Conservation (phyloP, 2,329 filamentous ascomycete genomes). For the Immersiporthe knoxdaviesiana region DNA sequence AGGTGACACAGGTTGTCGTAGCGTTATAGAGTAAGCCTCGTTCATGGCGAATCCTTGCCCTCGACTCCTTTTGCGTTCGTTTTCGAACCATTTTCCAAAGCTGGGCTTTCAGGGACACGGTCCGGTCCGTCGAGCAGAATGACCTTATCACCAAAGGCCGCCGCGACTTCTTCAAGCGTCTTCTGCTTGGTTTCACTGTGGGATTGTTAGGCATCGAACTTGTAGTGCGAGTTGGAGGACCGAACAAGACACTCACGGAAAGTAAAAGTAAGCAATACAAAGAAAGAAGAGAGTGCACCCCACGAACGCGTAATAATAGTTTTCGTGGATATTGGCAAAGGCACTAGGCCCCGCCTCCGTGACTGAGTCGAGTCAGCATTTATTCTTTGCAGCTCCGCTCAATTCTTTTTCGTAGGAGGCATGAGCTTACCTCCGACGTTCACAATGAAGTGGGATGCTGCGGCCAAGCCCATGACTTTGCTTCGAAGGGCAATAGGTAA, state of each 20-base stretch:
- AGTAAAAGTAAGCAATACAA: conserved; percentile 56
- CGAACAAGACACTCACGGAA: conserved; percentile 41
- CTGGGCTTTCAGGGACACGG: neutral
- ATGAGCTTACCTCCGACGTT: conserved; percentile 46
- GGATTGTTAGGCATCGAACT: neutral
- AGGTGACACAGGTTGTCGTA: neutral
- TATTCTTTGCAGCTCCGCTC: neutral
- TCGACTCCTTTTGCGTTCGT: conserved; percentile 8
- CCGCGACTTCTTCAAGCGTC: conserved; percentile 52
- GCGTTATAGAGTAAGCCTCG: neutral
- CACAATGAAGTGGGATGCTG: conserved; percentile 57
- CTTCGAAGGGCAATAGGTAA: conserved; percentile 56
- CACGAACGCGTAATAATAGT: conserved; percentile 66
- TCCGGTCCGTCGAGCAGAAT: conserved; percentile 33
- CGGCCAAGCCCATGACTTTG: conserved; percentile 59
- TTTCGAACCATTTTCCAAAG: neutral
- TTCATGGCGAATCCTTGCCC: neutral
- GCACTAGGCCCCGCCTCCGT: conserved; percentile 59
- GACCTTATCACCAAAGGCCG: conserved; percentile 51
- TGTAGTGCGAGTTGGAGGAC: neutral
- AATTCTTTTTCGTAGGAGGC: neutral
- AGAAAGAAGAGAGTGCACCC: conserved; percentile 56
- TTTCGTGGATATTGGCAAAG: conserved; percentile 58
- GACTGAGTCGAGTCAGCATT: conserved; percentile 40
- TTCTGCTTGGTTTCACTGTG: conserved; percentile 48